Conservation (phyloP, 148 eudicot genomes). For the Cornus kousa region DNA sequence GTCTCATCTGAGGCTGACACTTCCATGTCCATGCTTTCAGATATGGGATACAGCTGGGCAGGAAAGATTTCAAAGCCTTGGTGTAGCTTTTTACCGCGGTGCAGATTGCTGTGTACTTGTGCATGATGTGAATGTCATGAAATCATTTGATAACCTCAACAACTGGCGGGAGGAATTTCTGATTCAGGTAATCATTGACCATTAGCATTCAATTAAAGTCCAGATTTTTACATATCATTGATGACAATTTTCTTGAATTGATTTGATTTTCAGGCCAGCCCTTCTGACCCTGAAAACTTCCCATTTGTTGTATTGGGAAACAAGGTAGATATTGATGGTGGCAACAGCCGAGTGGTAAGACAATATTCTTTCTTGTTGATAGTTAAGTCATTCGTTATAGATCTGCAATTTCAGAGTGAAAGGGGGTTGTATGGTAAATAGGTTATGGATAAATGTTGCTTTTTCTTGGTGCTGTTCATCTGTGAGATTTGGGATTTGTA, state of each 20-base stretch:
- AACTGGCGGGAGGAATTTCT: slow-evolving; percentile 67
- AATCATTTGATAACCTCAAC: slow-evolving; percentile 62
- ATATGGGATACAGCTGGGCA: slow-evolving; percentile 73
- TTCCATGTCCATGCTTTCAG: slow-evolving; percentile 24
- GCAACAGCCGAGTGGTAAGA: slow-evolving; percentile 65
- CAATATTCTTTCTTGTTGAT: background rate
- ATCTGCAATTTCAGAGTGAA: background rate
- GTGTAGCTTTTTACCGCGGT: slow-evolving; percentile 65
- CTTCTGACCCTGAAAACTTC: slow-evolving; percentile 62
- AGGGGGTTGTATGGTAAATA: background rate
- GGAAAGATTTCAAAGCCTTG: slow-evolving; percentile 67
- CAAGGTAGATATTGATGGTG: slow-evolving; percentile 65
- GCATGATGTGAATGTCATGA: slow-evolving; percentile 55
- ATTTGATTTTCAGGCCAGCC: slow-evolving; percentile 43
- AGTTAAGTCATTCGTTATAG: background rate
- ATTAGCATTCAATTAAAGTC: background rate
- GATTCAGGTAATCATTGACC: slow-evolving; percentile 37
- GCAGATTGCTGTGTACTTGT: slow-evolving; percentile 67
- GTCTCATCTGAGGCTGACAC: background rate
- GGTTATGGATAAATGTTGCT: background rate
- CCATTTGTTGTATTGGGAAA: slow-evolving; percentile 71
- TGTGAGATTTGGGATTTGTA: background rate
- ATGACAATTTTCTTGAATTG: background rate
- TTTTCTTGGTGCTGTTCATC: background rate
- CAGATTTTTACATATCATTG: background rate